Evolutionary conservation across 805 yeast species (phyloP), one percentile per base, ranked within the genome.

Genomic region (Wickerhamomyces silvicola): DNA sequence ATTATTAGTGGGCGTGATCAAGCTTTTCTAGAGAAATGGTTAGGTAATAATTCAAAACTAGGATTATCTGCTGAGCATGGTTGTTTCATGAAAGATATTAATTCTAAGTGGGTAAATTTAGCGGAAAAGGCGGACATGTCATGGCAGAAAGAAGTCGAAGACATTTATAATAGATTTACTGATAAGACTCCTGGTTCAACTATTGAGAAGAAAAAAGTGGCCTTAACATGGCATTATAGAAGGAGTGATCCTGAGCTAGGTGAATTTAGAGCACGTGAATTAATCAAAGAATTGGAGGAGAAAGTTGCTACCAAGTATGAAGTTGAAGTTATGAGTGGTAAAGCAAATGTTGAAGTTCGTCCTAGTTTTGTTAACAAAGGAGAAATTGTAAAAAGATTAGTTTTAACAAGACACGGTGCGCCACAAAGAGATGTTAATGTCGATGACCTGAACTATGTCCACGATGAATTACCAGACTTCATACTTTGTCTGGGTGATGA

Each of bases 41-140:
- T 88, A 40, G 97, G 97, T 7, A 49, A 70, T 3, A 70, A 70
- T 41, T 66, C 70, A 13, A 58, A 67, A 26, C 62, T 92, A 21
- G 96, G 97, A 2, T 66, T 92, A 33, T 80, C 94, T 37, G 97
- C 98, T 0, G 99, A 92, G 54, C 99, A 92, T 56, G 99, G 99
- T 7, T 90, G 97, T 51, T 92, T 92, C 50, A 72, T 90, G 71
- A 82, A 81, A 52, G 80, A 74, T 42, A 71, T 80, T n/a, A 76
- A 77, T 8, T 51, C 66, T 2, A 58, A 68, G 10, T 92, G 99
- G 99, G 72, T 75, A 21, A 92, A 92, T 50, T 67, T 92, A 34
- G 81, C 95, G 10, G 87, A 78, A 32, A 62, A 75, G 28, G 65
- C 78, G 43, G 96, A 92, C 58, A 87, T 92, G 96, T 68, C 87